These are phyloP conservation scores for Drechslerella dactyloides DNA, from an alignment of 2,329 filamentous ascomycete genomes.

Conservation along the genomic window DNA sequence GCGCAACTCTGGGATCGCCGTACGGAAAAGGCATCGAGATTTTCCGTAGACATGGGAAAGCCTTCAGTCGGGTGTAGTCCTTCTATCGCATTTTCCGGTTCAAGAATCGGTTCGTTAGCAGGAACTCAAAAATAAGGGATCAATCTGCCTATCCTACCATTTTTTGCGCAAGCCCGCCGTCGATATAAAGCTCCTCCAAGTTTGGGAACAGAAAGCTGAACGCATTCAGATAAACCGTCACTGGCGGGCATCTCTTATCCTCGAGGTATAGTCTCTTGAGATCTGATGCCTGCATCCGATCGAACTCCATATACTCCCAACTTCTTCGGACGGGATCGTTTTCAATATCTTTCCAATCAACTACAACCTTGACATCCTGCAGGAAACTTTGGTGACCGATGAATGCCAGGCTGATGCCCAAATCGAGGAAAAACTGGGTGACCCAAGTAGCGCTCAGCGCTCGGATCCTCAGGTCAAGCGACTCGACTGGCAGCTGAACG, in stretches of 20 bases:
- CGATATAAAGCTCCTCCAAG: not conserved
- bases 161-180: not conserved
- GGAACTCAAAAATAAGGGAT: too few relatives aligned
- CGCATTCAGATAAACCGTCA: not conserved
- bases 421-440: not conserved
- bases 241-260: too few relatives aligned
- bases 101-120: too few relatives aligned
- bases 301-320: not conserved
- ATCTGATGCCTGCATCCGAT: not conserved
- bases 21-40: conserved; percentile 23
- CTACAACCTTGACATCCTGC: too few relatives aligned
- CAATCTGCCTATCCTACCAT: too few relatives aligned
- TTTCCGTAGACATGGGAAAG: not conserved
- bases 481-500: too few relatives aligned
- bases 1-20: not conserved
- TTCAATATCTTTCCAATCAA: too few relatives aligned
- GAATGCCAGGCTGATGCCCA: too few relatives aligned
- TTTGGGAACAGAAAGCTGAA: not conserved
- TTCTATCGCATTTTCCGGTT: not conserved
- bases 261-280: not conserved
- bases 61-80: not conserved
- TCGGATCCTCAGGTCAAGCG: too few relatives aligned
- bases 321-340: too few relatives aligned
- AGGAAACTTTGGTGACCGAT: too few relatives aligned
- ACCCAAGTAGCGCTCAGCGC: not conserved